Percentiles rank a stretch among this genome's conserved stretches.
Evolutionary conservation across 768 basidiomycete genomes (phyloP).

Genomic region (Neoboletus magnificus): DNA sequence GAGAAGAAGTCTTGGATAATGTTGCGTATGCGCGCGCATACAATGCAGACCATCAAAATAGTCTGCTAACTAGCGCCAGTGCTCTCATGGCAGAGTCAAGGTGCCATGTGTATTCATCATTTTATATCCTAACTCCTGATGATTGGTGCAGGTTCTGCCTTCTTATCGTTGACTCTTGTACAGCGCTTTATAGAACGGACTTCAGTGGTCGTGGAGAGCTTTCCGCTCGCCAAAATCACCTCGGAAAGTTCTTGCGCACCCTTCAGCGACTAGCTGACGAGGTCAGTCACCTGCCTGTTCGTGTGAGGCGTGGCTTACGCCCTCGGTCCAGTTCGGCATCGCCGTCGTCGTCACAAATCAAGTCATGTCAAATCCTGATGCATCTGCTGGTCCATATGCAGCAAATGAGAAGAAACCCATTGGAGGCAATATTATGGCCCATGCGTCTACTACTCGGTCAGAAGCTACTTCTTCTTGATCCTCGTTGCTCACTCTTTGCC

Average conservation of each 20-base stretch:
- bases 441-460: slow-evolving; percentile 95
- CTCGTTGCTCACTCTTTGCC: slow-evolving; percentile 6
- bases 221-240: slow-evolving; percentile 90
- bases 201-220: slow-evolving; percentile 95
- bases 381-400: slow-evolving; percentile 82
- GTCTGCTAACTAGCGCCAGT: slow-evolving; percentile 85
- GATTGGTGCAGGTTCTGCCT: slow-evolving; percentile 75
- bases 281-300: slow-evolving; percentile 44
- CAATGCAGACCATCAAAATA: slow-evolving; percentile 96
- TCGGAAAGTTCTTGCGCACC: slow-evolving; percentile 93
- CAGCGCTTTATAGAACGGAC: slow-evolving; percentile 92
- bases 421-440: slow-evolving; percentile 98
- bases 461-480: slow-evolving; percentile 10
- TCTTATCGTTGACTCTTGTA: slow-evolving; percentile 95
- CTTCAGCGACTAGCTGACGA: slow-evolving; percentile 94
- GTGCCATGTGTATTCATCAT: slow-evolving; percentile 41
- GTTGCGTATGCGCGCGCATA: slow-evolving; percentile 98
- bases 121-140: slow-evolving; percentile 4
- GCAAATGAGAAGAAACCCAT: slow-evolving; percentile 97
- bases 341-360: slow-evolving; percentile 98
- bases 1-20: slow-evolving; percentile 97
- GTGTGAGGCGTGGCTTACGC: background rate
- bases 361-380: slow-evolving; percentile 99
- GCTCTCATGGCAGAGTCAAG: slow-evolving; percentile 99
- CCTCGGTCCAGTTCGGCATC: slow-evolving; percentile 75